Conservation (phyloP, 1,139 yeast species). For the Nadsonia starkeyi-henricii region DNA sequence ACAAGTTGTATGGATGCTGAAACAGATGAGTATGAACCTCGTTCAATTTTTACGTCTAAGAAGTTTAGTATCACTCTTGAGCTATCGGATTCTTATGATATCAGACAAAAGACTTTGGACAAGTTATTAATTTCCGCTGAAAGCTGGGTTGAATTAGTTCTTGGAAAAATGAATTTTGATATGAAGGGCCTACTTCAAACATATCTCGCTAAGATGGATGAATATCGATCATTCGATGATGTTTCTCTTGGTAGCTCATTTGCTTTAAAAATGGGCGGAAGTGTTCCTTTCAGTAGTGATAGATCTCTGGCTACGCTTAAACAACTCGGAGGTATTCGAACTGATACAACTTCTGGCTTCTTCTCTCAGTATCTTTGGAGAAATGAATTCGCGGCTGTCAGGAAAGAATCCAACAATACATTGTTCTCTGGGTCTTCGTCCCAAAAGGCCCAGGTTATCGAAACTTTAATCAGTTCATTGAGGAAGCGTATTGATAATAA, state of each 20-base stretch:
- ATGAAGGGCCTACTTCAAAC: slow-evolving; percentile 65
- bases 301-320: slow-evolving; percentile 19
- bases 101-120: slow-evolving; percentile 59
- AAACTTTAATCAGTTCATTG: neutral
- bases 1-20: slow-evolving; percentile 81
- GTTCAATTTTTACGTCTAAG: slow-evolving; percentile 50
- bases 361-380: slow-evolving; percentile 73
- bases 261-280: slow-evolving; percentile 80
- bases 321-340: slow-evolving; percentile 16
- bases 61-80: slow-evolving; percentile 33
- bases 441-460: neutral
- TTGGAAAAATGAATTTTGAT: slow-evolving; percentile 52
- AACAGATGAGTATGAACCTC: slow-evolving; percentile 72
- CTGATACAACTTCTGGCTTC: slow-evolving; percentile 57
- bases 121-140: slow-evolving; percentile 46
- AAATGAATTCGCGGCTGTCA: slow-evolving; percentile 12
- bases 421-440: neutral
- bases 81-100: slow-evolving; percentile 63
- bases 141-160: slow-evolving; percentile 46
- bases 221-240: slow-evolving; percentile 20
- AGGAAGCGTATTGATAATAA: slow-evolving; percentile 15
- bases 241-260: slow-evolving; percentile 74
- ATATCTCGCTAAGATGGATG: slow-evolving; percentile 41
- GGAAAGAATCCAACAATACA: slow-evolving; percentile 26
- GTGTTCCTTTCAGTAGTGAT: slow-evolving; percentile 45